Evolutionary conservation across 106 monocot species (phyloP), one percentile per base, ranked within the genome.

Genomic region (Acorus gramineus): DNA sequence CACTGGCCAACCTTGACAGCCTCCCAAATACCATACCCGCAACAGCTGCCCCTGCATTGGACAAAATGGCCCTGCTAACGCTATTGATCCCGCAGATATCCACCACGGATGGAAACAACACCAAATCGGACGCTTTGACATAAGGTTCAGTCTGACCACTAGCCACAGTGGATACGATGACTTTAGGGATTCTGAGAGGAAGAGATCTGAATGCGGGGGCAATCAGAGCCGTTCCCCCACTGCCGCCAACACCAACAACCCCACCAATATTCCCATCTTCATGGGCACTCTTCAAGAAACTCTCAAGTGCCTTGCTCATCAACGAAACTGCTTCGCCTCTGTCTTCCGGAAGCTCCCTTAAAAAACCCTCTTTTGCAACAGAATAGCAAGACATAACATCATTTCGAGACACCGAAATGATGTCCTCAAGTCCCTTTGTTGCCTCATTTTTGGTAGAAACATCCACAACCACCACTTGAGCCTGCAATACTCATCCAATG

Each of bases 121-220:
- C 49, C 59, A 95, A 69, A 75, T 95, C 94, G 11, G 94, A 90
- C 51, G 86, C 84, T 61, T 80, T 80, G 46, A 95, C 57, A 53
- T 95, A 95, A 50, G 86, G 76, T 60, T 82, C 75, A 8, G 90
- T 90, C 60, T 85, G 81, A 52, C 94, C 90, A 67, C 94, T 95
- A 47, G 94, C 89, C 14, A 95, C 86, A 60, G 94, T 95, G 14
- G 94, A 90, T 48, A 95, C 84, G 55, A 95, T 86, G 13, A 95
- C 46, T 77, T 95, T 95, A 53, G 94, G 94, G 7, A 93, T 61
- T 59, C 93, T 86, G 3, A 92, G 66, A 53, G 90, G 90, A 56
- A 90, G 80, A 68, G 80, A 78, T 86, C 80, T 84, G 28, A 95
- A 56, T 45, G 94, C 90, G 62, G 86, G 84, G 59, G 94, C 71